Percentiles rank a stretch among this genome's conserved stretches.
phyloP scores from a whole-genome alignment of 176 grass and related monocot genomes.

The Metroxylon sagu region DNA sequence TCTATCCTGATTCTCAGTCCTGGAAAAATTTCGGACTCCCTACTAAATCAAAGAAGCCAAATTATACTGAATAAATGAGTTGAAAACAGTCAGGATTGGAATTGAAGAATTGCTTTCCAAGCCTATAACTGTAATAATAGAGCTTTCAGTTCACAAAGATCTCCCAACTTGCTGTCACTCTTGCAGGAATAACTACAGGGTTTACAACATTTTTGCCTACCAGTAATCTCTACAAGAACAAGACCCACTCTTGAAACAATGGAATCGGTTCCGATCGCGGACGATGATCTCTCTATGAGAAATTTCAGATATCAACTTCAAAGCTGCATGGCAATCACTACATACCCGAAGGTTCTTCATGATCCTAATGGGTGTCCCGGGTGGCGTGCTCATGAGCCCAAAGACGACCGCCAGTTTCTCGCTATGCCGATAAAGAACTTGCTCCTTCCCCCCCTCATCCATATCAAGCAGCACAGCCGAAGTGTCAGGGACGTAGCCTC shows the following conservation, averaged over 20 bases:
- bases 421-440: slow-evolving; percentile 23
- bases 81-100: too few species aligned
- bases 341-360: slow-evolving; percentile 42
- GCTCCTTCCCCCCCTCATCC: slow-evolving; percentile 29
- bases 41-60: too few species aligned
- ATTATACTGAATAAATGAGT: too few species aligned
- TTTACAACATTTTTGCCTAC: background rate
- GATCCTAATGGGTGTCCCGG: slow-evolving; percentile 19
- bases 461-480: slow-evolving; percentile 21
- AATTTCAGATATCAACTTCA: slow-evolving; percentile 38
- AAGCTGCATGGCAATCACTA: slow-evolving; percentile 24
- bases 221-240: slow-evolving; percentile 37
- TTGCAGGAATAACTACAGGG: too few species aligned
- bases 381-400: slow-evolving; percentile 19
- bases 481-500: slow-evolving; percentile 19
- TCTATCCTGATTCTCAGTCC: too few species aligned
- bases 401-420: slow-evolving; percentile 25
- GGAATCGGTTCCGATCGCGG: slow-evolving; percentile 27
- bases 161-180: too few species aligned
- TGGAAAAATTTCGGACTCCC: too few species aligned
- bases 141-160: too few species aligned
- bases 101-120: too few species aligned
- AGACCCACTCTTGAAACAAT: slow-evolving; percentile 24
- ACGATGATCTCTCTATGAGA: slow-evolving; percentile 21
- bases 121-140: too few species aligned